Percentiles rank a stretch among this genome's conserved stretches.
Conservation (phyloP, 805 yeast species). For the Tetrapisispora fleetii region DNA sequence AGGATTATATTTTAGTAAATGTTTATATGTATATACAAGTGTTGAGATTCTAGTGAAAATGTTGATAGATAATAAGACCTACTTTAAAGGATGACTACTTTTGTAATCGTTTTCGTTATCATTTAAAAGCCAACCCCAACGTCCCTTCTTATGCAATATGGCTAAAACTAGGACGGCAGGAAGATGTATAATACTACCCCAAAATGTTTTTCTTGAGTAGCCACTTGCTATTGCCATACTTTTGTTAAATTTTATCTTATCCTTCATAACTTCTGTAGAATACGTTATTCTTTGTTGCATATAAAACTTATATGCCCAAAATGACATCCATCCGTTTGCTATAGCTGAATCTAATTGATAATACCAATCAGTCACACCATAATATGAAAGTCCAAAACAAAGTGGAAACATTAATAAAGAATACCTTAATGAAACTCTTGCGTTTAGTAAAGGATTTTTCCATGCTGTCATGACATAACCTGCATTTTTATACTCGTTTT, state of each 20-base stretch:
- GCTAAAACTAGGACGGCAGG: constrained; percentile 86
- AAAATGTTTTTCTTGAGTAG: constrained; percentile 77
- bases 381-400: constrained; percentile 73
- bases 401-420: constrained; percentile 90
- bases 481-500: constrained; percentile 80
- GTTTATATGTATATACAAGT: not conserved
- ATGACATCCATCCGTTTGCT: constrained; percentile 79
- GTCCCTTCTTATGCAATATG: constrained; percentile 89
- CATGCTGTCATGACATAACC: constrained; percentile 98
- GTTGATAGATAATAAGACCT: not conserved
- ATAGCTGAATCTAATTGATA: constrained; percentile 75
- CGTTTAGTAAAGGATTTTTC: constrained; percentile 83
- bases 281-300: constrained; percentile 62
- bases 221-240: constrained; percentile 51
- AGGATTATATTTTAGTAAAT: too few relatives aligned
- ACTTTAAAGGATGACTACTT: not conserved
- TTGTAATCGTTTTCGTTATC: constrained; percentile 5
- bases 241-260: constrained; percentile 33
- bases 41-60: not conserved
- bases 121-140: constrained; percentile 70
- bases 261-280: constrained; percentile 28
- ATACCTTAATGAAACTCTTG: constrained; percentile 85
- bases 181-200: constrained; percentile 91
- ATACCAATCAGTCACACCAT: constrained; percentile 69
- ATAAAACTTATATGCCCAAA: constrained; percentile 77